Evolutionary conservation across 208 protist genomes (phyloP), one percentile per base, ranked within the genome.

Genomic region (Endotrypanum monterogeii): DNA sequence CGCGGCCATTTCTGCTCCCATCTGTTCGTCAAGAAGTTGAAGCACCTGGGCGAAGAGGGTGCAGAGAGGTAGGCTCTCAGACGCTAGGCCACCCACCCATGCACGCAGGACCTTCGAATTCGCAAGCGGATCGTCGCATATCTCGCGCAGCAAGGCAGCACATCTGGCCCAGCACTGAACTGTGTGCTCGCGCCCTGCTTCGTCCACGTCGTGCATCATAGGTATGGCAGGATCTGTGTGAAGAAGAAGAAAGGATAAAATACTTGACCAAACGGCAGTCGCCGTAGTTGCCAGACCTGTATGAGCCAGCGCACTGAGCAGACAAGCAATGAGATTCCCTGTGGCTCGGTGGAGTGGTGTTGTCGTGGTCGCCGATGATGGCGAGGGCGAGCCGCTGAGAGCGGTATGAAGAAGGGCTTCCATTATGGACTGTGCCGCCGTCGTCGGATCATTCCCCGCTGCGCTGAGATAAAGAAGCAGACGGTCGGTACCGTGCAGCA

Each of bases 91-190:
- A 12, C 67, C 74, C 28, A 79, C 67, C 74, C 74, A 73, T 54
- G 72, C 67, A 6, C 58, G 74, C 67, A 79, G 74, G 1, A 52
- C 44, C 14, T 41, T 25, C 20, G 67, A 67, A 16, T 41, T 61
- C 12, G 67, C 48, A 68, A 79, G 51, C 11, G 37, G 39, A 3
- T 0, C 60, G 30, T 67, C 74, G 51, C 74, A 79, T 52, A 79
- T 14, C 51, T 67, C 74, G n/a, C 74, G 74, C 58, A 79, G 58
- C 44, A 79, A 69, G 14, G 60, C 35, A 39, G 74, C 66, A 23
- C 56, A 44, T 18, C 55, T 46, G 37, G 58, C 12, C 44, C 50
- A 41, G 7, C 16, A 46, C 3, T 60, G 67, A 20, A 44, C 28
- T 20, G 23, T 51, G 52, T 56, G 54, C 30, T 20, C 44, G 9